Percentiles rank a stretch among this genome's conserved stretches.
phyloP scores from a whole-genome alignment of 2,329 filamentous ascomycete species.

The Hymenotorrendiella dingleyae region DNA sequence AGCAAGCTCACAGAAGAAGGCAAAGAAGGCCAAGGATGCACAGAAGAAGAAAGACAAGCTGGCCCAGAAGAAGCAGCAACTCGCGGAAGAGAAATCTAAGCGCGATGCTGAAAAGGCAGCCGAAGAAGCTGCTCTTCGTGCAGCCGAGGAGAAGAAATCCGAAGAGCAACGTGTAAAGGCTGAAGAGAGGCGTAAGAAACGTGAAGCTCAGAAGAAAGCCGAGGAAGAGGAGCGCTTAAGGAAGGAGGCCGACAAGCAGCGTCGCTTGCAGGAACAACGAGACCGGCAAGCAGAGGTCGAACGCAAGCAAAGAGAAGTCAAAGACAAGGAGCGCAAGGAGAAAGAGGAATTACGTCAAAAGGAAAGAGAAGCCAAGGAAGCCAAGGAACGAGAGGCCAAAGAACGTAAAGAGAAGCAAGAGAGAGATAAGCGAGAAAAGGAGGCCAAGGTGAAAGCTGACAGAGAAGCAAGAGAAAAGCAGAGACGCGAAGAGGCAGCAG shows the following conservation, averaged over 20 bases:
- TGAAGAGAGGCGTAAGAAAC: slow-evolving; percentile 88
- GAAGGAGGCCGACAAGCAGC: slow-evolving; percentile 80
- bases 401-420: slow-evolving; percentile 54
- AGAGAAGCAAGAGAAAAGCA: slow-evolving; percentile 44
- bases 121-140: slow-evolving; percentile 72
- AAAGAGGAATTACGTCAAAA: slow-evolving; percentile 77
- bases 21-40: slow-evolving; percentile 89
- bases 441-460: slow-evolving; percentile 40
- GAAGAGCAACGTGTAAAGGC: slow-evolving; percentile 77
- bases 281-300: slow-evolving; percentile 82
- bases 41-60: slow-evolving; percentile 95
- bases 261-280: slow-evolving; percentile 74
- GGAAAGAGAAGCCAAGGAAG: slow-evolving; percentile 72
- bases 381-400: slow-evolving; percentile 50
- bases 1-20: slow-evolving; percentile 71
- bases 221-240: slow-evolving; percentile 81
- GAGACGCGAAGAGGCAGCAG: slow-evolving; percentile 38
- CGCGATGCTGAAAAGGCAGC: slow-evolving; percentile 85
- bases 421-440: slow-evolving; percentile 53
- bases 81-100: slow-evolving; percentile 84
- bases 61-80: slow-evolving; percentile 76
- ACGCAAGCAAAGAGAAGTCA: slow-evolving; percentile 73
- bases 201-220: slow-evolving; percentile 82
- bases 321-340: slow-evolving; percentile 75
- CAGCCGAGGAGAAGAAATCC: slow-evolving; percentile 68